phyloP scores from a whole-genome alignment of 2,329 filamentous ascomycete genomes.

The Penicillium fuscoglaucum region DNA sequence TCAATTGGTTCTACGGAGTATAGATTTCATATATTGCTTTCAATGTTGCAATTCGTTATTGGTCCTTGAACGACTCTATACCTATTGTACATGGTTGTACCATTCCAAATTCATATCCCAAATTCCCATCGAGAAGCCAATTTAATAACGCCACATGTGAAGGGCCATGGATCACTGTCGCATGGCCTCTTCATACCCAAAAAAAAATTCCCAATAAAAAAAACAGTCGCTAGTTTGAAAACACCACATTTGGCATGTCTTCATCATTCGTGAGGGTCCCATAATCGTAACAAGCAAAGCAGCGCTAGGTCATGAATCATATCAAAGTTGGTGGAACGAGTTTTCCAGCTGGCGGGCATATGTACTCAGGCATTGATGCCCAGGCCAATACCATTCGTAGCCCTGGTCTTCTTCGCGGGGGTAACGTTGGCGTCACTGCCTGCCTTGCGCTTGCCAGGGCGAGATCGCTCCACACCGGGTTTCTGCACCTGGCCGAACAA shows the following conservation, averaged over 20 bases:
- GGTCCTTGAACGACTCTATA: constrained; percentile 11
- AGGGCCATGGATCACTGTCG: constrained; percentile 5
- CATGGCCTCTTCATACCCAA: constrained; percentile 6
- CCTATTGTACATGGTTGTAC: constrained; percentile 24
- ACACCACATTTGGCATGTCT: constrained; percentile 15
- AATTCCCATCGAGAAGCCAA: background rate
- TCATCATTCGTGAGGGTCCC: constrained; percentile 24
- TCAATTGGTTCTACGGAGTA: background rate
- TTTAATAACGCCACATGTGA: constrained; percentile 7
- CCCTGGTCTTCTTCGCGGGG: constrained; percentile 53
- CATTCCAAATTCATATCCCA: constrained; percentile 2
- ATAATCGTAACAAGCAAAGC: constrained; percentile 22
- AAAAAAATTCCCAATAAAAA: background rate
- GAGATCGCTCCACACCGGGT: constrained; percentile 43
- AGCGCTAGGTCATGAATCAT: constrained; percentile 29
- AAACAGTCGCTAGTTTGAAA: constrained; percentile 13
- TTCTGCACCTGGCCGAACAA: constrained; percentile 65
- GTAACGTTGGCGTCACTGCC: constrained; percentile 38
- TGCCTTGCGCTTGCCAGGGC: constrained; percentile 41
- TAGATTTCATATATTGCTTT: constrained; percentile 4
- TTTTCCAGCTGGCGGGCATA: constrained; percentile 12
- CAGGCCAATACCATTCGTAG: constrained; percentile 54
- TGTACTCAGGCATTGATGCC: constrained; percentile 51
- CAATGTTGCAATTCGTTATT: background rate
- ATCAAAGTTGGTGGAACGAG: constrained; percentile 17